Evolutionary conservation across 2,329 filamentous ascomycete genomes (phyloP).

Genomic region (Coniochaeta sp.): DNA sequence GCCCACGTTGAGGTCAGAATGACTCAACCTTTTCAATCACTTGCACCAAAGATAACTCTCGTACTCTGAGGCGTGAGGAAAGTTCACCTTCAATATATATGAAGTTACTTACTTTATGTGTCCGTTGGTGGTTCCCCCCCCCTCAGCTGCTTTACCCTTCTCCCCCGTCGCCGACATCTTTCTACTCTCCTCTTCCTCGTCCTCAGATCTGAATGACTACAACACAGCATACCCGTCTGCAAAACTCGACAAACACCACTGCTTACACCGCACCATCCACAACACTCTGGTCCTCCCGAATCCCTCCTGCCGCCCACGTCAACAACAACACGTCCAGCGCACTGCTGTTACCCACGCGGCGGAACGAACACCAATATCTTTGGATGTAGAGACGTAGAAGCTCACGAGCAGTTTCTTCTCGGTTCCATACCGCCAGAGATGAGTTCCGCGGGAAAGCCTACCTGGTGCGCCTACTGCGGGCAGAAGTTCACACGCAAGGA

Average conservation of each 20-base stretch:
- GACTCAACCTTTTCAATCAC: too few relatives aligned
- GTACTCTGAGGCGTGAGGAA: too few relatives aligned
- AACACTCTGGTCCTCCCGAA: not conserved
- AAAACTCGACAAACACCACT: not conserved
- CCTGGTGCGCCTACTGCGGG: slow-evolving; percentile 48
- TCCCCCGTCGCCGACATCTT: not conserved
- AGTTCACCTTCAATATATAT: too few relatives aligned
- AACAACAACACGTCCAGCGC: not conserved
- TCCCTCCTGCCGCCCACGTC: not conserved
- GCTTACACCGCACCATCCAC: slow-evolving; percentile 7
- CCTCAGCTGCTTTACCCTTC: slow-evolving; percentile 21
- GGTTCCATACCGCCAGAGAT: not conserved
- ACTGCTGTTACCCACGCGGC: not conserved
- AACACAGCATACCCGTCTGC: slow-evolving; percentile 2
- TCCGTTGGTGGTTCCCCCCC: not conserved
- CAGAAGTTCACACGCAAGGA: slow-evolving; percentile 49
- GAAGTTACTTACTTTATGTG: too few relatives aligned
- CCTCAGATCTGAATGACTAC: not conserved
- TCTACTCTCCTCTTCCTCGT: not conserved
- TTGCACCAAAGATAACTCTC: not conserved
- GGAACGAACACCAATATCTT: slow-evolving; percentile 14
- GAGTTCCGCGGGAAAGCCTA: not conserved
- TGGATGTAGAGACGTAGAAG: slow-evolving; percentile 31
- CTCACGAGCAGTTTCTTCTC: slow-evolving; percentile 17
- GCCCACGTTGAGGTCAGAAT: not conserved